Evolutionary conservation across 371 early-diverging fungal genomes (phyloP), one percentile per base, ranked within the genome.

Genomic region (Apophysomyces ossiformis): DNA sequence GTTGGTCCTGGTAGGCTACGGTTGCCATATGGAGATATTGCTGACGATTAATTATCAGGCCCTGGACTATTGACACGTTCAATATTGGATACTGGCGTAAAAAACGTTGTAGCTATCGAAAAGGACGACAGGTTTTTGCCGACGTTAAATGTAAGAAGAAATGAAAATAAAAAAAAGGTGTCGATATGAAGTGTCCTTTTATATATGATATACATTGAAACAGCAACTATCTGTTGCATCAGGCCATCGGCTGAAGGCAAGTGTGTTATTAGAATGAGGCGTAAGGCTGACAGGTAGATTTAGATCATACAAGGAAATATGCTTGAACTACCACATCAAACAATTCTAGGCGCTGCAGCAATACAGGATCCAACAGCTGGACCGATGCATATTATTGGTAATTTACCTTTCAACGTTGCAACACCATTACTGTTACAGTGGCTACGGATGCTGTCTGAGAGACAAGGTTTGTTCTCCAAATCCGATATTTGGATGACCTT

Each of bases 1-100:
- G 92, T 94, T 16, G 95, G 94, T 1, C 93, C 95, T 57, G 94
- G 92, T 88, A 77, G 54, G 41, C n/a, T 18, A 18, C 0, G 32
- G n/a, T 5, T 15, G n/a, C 15, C 9, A 43, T 15, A 37, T 46
- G 16, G 12, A 61, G 62, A 7, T 15, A 26, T 46, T 18, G 5
- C 11, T 41, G 32, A 57, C 47, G 38, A 16, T 16, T 5, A 13
- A 11, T 16, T 0, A 50, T 11, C 59, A 88, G 89, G 92, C 0
- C 94, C 94, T 15, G 95, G 95, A 5, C 73, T 93, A 41, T 75
- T 94, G 15, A 91, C 95, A 11, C 80, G 95, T 21, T 92, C 93
- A 8, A 85, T 94, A 13, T 68, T 94, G 39, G 90, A 91, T 67
- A 75, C 85, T 11, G 91, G 91, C 2, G 89, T 85, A 0, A 66